Conservation (phyloP, 2,329 filamentous ascomycete species). For the Leptographium flavum region DNA sequence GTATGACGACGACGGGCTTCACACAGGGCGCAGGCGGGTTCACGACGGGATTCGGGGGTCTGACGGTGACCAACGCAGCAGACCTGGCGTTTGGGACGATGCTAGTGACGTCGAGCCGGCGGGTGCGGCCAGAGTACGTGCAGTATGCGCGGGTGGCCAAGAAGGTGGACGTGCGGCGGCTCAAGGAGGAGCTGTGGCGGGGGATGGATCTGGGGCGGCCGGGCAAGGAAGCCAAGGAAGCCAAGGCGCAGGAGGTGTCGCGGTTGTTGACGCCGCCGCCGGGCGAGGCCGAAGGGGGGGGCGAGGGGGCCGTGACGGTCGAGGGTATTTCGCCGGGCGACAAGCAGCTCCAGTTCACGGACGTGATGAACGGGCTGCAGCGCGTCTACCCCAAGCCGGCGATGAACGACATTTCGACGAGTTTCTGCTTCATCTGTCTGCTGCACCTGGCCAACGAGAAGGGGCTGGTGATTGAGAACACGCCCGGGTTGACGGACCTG, state of each 20-base stretch:
- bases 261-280: slow-evolving; percentile 11
- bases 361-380: slow-evolving; percentile 81
- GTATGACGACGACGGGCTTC: slow-evolving; percentile 13
- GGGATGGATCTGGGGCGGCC: slow-evolving; percentile 40
- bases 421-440: slow-evolving; percentile 82
- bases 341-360: slow-evolving; percentile 64
- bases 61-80: slow-evolving; percentile 28
- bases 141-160: slow-evolving; percentile 57
- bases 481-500: slow-evolving; percentile 41
- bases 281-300: neutral
- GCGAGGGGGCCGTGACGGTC: no score
- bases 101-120: slow-evolving; percentile 48
- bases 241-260: neutral
- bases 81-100: slow-evolving; percentile 48
- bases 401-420: slow-evolving; percentile 92
- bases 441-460: slow-evolving; percentile 89
- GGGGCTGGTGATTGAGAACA: slow-evolving; percentile 61
- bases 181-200: slow-evolving; percentile 60
- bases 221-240: slow-evolving; percentile 22
- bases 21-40: slow-evolving; percentile 28
- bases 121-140: slow-evolving; percentile 53
- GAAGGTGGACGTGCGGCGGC: slow-evolving; percentile 53
- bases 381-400: slow-evolving; percentile 70
- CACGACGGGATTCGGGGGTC: slow-evolving; percentile 23
- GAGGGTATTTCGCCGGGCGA: slow-evolving; percentile 17